Conservation (phyloP, 129 eudicot genomes). For the Logfia minima region DNA sequence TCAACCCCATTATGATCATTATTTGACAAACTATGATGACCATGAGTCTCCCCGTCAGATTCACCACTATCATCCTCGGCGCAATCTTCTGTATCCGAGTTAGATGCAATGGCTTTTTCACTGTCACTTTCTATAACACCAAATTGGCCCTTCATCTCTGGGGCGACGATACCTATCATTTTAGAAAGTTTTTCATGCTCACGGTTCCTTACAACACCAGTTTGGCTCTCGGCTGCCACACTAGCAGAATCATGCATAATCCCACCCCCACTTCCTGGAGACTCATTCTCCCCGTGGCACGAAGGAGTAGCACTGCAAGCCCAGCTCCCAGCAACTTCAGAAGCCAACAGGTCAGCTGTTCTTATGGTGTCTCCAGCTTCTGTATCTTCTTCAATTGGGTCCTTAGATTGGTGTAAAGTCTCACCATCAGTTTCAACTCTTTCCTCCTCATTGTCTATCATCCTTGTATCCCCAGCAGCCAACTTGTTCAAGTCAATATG, state of each 20-base stretch:
- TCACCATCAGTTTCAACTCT: conserved; percentile 41
- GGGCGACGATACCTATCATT: conserved; percentile 84
- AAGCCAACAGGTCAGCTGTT: conserved; percentile 83
- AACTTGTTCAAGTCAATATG: conserved; percentile 44
- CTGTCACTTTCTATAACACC: conserved; percentile 42
- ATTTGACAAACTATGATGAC: conserved; percentile 26
- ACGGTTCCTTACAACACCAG: conserved; percentile 41
- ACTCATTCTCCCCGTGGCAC: conserved; percentile 78
- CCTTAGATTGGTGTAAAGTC: conserved; percentile 34
- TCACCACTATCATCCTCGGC: conserved; percentile 50
- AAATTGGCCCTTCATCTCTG: conserved; percentile 68
- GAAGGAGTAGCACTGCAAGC: conserved; percentile 77
- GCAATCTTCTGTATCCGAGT: conserved; percentile 71
- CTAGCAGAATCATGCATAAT: conserved; percentile 49
- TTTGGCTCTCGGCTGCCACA: conserved; percentile 75
- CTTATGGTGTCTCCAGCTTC: conserved; percentile 58
- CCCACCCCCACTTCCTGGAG: conserved; percentile 46
- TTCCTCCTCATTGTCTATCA: conserved; percentile 39
- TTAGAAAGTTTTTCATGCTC: conserved; percentile 54
- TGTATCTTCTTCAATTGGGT: conserved; percentile 55
- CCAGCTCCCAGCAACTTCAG: conserved; percentile 95
- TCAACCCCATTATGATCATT: conserved; percentile 30
- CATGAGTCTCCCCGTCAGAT: conserved; percentile 59
- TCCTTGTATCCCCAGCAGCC: conserved; percentile 54
- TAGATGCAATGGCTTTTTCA: conserved; percentile 39